Base-by-base conservation (phyloP, 2,329 filamentous ascomycete genomes). In the Capronia epimyces region DNA sequence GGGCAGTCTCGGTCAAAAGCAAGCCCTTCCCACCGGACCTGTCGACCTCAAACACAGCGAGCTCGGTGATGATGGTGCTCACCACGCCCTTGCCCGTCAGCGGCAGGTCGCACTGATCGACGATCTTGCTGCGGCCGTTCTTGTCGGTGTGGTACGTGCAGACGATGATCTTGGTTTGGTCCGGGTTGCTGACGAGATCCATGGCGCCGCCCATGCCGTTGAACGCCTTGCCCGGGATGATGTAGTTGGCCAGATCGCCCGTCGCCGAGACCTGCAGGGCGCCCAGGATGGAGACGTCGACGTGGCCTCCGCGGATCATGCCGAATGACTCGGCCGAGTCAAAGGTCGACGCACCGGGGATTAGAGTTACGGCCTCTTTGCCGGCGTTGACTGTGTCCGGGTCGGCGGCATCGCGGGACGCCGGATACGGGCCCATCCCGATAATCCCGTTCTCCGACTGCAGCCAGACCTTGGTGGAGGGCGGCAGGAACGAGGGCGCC, bases 381-480 rank as follows among this genome's bases (percentile, higher is more conserved):
- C 88, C 88, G 0, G 88, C 88, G 62, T 93, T 94, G 71, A 93
- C 84, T 54, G 90, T 81, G 62, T 91, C 87, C 5, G 85, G 72
- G 64, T 93, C 88, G 37, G 88, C 79, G 52, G 86, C 74, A 1
- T 81, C 82, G 55, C 81, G 77, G 1, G 80, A 81, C 1, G 80
- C 81, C 0, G 88, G 87, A 67, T 93, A 91, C 1, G 86, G 79
- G 0, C 88, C 87, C 69, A 94, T 89, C 36, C 88, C 88, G 1
- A 94, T 69, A 52, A 94, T 84, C 7, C 88, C 88, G 67, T 94
- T 94, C 71, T 94, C 88, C 0, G 84, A 89, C 66, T 94, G 88
- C 31, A 94, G 77, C 80, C 87, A 89, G 22, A 95, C 87, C 52
- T 84, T 81, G 7, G 81, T 77, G 43, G 78, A 78, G 0, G 79